Base-by-base conservation (phyloP, 208 protist species). In the Leishmania arabica region DNA sequence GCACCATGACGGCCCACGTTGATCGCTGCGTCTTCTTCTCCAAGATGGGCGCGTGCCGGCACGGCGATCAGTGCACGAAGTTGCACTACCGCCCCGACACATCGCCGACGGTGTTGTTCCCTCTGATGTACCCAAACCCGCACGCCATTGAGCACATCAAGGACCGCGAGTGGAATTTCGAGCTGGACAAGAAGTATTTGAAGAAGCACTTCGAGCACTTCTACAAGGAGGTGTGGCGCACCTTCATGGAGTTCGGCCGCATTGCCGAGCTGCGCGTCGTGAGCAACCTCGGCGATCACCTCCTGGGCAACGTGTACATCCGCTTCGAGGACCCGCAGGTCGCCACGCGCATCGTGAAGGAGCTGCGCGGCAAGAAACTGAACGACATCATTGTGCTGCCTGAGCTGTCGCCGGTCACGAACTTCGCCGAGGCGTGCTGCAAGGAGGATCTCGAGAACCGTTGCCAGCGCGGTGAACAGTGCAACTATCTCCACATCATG, bases 401-500 rank as follows among this genome's bases (percentile, higher is more conserved):
- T 11, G 98, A 99, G 92, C 92, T 99, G 83, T 99, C 95, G n/a
- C 99, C 99, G 6, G 99, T 99, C 6, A 99, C 95, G 34, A 99
- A 99, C 89, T 99, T 99, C 82, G 91, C 92, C 1, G 98, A 99
- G 84, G 98, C 98, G 62, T 96, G 97, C 86, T 99, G 99, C 93
- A 96, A 98, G 79, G 98, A 99, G 83, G 99, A 99, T 79, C 92
- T 99, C 53, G 96, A 99, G 81, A 89, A 89, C 69, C 86, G 90
- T 31, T 99, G 99, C 90, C 80, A 78, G 37, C 94, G 98, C 54
- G 98, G 97, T 9, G 89, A 91, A 40, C 98, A 99, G 88, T 99
- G 99, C 92, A 99, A 99, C 90, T 99, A 99, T 84, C 93, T 99
- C 76, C 99, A 99, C 88, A 91, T 99, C 58, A 97, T 99, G 89